Conservation (phyloP, 2,329 filamentous ascomycete species). For the Trichoderma aggressivum region DNA sequence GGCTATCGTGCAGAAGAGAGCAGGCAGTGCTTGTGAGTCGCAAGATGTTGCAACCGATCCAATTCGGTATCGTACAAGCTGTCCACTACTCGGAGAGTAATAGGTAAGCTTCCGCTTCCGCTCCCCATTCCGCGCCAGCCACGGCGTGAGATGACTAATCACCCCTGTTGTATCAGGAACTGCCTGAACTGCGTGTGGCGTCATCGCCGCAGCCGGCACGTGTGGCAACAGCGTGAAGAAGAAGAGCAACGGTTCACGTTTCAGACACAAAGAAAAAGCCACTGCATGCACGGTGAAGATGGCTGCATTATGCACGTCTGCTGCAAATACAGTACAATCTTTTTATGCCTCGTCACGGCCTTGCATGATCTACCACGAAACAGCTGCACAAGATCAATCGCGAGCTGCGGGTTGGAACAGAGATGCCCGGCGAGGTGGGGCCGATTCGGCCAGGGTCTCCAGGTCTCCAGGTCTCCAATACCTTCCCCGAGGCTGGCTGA, state of each 20-base stretch:
- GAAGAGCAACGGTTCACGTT: background rate
- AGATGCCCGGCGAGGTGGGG: constrained; percentile 1
- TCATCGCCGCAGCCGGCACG: background rate
- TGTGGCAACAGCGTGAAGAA: background rate
- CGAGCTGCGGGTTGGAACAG: background rate
- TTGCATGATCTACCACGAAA: background rate
- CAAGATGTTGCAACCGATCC: constrained; percentile 12
- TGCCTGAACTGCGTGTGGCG: background rate
- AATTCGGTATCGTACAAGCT: constrained; percentile 17
- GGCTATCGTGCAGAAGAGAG: constrained; percentile 20
- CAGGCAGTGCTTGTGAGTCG: background rate
- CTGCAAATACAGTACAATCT: background rate
- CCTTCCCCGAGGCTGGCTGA: background rate
- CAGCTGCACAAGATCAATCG: background rate
- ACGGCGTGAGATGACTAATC: constrained; percentile 2
- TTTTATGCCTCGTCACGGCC: background rate
- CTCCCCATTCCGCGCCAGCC: background rate
- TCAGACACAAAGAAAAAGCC: background rate
- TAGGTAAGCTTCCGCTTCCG: constrained; percentile 10
- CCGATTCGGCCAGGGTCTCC: constrained; percentile 1
- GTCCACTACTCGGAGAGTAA: constrained; percentile 17
- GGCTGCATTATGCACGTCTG: background rate
- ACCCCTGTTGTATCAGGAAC: background rate
- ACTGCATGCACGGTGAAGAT: background rate
- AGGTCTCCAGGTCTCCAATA: background rate